A percentile compares a stretch with the other conserved stretches of the same genome.
phyloP scores from a whole-genome alignment of 1,284 basidiomycete species.

The Cryptococcus sp. region DNA sequence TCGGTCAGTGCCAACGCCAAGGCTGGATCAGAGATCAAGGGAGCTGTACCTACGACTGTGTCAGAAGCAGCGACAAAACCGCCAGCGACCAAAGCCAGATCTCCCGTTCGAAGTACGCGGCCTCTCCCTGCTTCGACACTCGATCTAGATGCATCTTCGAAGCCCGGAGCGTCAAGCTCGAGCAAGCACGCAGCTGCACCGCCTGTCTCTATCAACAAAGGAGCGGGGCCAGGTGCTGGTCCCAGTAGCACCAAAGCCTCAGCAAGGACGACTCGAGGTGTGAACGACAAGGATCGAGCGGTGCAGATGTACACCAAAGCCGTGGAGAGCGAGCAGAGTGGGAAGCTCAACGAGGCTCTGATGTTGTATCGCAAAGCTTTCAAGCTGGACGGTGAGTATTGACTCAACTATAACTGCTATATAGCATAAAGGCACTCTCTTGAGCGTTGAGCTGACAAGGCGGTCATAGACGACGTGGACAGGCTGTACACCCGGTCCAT shows the following conservation, averaged over 20 bases:
- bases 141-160: too few relatives aligned
- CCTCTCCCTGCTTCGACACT: not conserved
- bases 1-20: too few relatives aligned
- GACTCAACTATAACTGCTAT: not conserved
- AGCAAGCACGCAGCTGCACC: too few relatives aligned
- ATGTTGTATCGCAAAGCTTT: conserved; percentile 75
- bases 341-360: conserved; percentile 73
- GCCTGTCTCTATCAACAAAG: too few relatives aligned
- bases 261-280: too few relatives aligned
- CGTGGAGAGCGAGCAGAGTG: conserved; percentile 69
- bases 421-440: not conserved
- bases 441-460: conserved; percentile 8
- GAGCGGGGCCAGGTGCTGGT: too few relatives aligned
- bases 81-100: not conserved
- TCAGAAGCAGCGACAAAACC: not conserved
- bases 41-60: not conserved
- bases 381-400: conserved; percentile 61
- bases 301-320: conserved; percentile 62
- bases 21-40: not conserved
- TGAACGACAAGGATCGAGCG: too few relatives aligned
- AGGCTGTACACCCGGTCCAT: conserved; percentile 32
- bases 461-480: conserved; percentile 41
- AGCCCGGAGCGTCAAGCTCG: too few relatives aligned
- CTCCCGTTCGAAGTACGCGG: not conserved
- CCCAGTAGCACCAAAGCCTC: too few relatives aligned